Percentiles rank a stretch among this genome's conserved stretches.
Evolutionary conservation across 768 basidiomycete genomes (phyloP).

Genomic region (Cantharellus anzutake): DNA sequence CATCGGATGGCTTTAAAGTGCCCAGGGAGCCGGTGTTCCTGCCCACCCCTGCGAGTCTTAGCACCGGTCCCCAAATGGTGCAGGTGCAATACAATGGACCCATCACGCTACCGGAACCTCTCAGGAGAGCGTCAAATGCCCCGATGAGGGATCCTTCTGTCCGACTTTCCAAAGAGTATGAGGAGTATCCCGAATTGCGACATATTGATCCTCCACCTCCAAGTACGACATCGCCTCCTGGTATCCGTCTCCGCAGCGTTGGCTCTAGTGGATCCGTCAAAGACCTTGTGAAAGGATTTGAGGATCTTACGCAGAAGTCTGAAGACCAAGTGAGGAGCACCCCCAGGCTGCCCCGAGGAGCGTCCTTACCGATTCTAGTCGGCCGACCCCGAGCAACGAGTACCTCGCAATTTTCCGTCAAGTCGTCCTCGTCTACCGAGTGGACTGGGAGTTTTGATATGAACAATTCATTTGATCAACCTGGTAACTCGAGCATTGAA

Average conservation of each 20-base stretch:
- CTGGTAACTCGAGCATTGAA: not conserved
- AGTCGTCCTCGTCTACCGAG: not conserved
- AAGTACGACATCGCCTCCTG: not conserved
- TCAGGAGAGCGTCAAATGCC: not conserved
- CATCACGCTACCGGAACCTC: not conserved
- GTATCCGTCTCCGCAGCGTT: conserved; percentile 2
- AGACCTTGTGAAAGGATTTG: conserved; percentile 8
- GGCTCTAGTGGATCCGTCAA: conserved; percentile 9
- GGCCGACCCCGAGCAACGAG: not conserved
- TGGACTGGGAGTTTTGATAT: not conserved
- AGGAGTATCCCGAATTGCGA: conserved; percentile 2
- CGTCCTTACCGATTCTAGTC: not conserved
- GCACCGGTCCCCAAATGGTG: not conserved
- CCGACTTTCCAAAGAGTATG: not conserved
- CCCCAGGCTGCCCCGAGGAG: not conserved
- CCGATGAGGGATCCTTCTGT: not conserved
- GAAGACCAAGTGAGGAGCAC: not conserved
- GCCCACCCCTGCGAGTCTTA: not conserved
- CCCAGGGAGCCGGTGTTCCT: not conserved
- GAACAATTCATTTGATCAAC: not conserved
- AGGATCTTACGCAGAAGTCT: conserved; percentile 3
- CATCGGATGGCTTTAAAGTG: not conserved
- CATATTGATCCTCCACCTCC: conserved; percentile 7
- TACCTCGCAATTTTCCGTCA: not conserved
- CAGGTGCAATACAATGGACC: not conserved